Conservation (phyloP, 2,329 filamentous ascomycete genomes). For the Ophioceras dolichostomum region DNA sequence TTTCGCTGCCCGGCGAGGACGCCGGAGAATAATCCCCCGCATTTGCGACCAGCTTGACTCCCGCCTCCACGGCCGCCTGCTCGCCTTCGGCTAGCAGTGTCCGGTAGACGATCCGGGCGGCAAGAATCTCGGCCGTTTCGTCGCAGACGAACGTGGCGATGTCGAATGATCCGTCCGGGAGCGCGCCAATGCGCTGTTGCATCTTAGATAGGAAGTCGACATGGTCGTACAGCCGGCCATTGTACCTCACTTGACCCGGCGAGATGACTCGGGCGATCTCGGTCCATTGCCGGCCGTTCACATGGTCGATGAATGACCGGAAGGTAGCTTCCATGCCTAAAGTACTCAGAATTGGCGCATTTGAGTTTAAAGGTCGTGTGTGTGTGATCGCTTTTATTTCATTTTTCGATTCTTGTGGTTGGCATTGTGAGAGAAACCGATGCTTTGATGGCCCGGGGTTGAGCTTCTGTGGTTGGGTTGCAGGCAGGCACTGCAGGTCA, state of each 20-base stretch:
- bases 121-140: not conserved
- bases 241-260: constrained; percentile 1
- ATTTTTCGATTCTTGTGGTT: too few relatives aligned
- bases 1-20: not conserved
- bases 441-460: too few relatives aligned
- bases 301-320: constrained; percentile 1
- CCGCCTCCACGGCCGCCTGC: not conserved
- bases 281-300: constrained; percentile 1
- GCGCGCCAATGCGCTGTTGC: not conserved
- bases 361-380: too few relatives aligned
- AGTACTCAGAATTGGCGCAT: too few relatives aligned
- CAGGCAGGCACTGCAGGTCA: too few relatives aligned
- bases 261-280: not conserved
- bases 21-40: not conserved
- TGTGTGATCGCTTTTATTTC: too few relatives aligned
- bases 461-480: too few relatives aligned
- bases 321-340: constrained; percentile 1
- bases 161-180: constrained; percentile 1
- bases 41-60: too few relatives aligned
- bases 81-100: not conserved
- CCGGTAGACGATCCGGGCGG: constrained; percentile 1
- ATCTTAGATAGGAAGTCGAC: constrained; percentile 1
- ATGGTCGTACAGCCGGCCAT: not conserved
- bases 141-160: constrained; percentile 1
- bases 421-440: too few relatives aligned